These are phyloP conservation scores for Candida insectorum DNA, from an alignment of 805 yeast genomes.

Conservation along the genomic window DNA sequence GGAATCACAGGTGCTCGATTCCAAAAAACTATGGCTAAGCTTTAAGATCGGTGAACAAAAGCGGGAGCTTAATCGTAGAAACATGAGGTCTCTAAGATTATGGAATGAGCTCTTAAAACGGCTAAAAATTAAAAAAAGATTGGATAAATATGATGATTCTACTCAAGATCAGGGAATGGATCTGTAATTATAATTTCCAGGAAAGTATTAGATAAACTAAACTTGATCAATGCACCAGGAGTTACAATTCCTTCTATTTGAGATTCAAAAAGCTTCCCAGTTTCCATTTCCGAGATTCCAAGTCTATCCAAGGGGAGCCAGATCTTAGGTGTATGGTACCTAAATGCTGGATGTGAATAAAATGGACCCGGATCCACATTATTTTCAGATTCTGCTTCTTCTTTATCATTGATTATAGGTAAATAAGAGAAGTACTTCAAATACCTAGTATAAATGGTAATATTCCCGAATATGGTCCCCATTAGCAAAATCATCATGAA, in stretches of 20 bases:
- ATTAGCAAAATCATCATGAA: slow-evolving; percentile 51
- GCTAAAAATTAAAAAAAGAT: slow-evolving; percentile 12
- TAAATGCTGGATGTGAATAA: slow-evolving; percentile 37
- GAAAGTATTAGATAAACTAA: slow-evolving; percentile 9
- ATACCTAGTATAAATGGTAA: slow-evolving; percentile 44
- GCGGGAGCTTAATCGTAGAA: slow-evolving; percentile 1
- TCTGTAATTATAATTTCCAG: slow-evolving; percentile 18
- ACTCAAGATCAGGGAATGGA: slow-evolving; percentile 34
- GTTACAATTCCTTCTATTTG: slow-evolving; percentile 20
- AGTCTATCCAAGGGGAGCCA: slow-evolving; percentile 41
- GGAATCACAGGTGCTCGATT: slow-evolving; percentile 10
- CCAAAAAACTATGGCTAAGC: slow-evolving; percentile 25
- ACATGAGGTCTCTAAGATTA: slow-evolving; percentile 4
- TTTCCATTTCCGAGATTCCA: slow-evolving; percentile 7
- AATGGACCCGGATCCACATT: slow-evolving; percentile 7
- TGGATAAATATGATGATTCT: slow-evolving; percentile 7
- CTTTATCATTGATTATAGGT: slow-evolving; percentile 16
- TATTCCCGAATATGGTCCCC: slow-evolving; percentile 56
- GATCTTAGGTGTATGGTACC: slow-evolving; percentile 31
- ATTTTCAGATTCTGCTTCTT: neutral
- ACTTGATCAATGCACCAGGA: slow-evolving; percentile 22
- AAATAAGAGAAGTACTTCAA: slow-evolving; percentile 24
- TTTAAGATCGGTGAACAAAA: slow-evolving; percentile 14
- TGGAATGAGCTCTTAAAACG: slow-evolving; percentile 5
- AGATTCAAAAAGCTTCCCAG: slow-evolving; percentile 2